phyloP scores from a whole-genome alignment of 2,329 filamentous ascomycete genomes.

The Tolypocladium nubicola region DNA sequence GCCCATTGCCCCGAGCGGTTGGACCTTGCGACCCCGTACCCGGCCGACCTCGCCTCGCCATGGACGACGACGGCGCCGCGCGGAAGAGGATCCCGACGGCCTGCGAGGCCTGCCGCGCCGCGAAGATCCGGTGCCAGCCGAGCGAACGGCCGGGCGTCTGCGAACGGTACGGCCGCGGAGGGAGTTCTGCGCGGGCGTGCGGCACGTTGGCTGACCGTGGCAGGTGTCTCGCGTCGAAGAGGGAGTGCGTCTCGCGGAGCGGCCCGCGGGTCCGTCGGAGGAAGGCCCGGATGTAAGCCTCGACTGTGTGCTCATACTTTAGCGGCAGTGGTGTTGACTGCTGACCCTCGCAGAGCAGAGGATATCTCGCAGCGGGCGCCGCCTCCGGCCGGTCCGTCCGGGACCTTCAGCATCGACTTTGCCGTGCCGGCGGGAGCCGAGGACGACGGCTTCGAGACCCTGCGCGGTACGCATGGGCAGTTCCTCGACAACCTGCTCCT shows the following conservation, averaged over 20 bases:
- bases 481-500: constrained; percentile 31
- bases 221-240: constrained; percentile 41
- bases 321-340: neutral
- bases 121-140: constrained; percentile 42
- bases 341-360: neutral
- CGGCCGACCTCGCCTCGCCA: neutral
- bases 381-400: constrained; percentile 26
- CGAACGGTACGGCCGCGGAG: constrained; percentile 15
- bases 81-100: constrained; percentile 27
- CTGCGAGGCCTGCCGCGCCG: constrained; percentile 42
- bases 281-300: constrained; percentile 29
- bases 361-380: constrained; percentile 7
- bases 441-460: constrained; percentile 27
- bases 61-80: constrained; percentile 5
- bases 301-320: too few species aligned
- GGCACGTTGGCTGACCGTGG: neutral
- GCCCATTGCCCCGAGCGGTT: neutral
- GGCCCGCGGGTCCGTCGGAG: constrained; percentile 38
- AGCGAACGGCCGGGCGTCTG: constrained; percentile 38
- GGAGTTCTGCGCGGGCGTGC: too few species aligned
- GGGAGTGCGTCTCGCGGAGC: constrained; percentile 41
- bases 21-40: neutral
- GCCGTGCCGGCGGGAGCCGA: constrained; percentile 30
- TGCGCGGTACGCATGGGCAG: constrained; percentile 31
- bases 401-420: constrained; percentile 44